Evolutionary conservation across 176 grass and related monocot species (phyloP).

Genomic region (Phoenix roebelenii): DNA sequence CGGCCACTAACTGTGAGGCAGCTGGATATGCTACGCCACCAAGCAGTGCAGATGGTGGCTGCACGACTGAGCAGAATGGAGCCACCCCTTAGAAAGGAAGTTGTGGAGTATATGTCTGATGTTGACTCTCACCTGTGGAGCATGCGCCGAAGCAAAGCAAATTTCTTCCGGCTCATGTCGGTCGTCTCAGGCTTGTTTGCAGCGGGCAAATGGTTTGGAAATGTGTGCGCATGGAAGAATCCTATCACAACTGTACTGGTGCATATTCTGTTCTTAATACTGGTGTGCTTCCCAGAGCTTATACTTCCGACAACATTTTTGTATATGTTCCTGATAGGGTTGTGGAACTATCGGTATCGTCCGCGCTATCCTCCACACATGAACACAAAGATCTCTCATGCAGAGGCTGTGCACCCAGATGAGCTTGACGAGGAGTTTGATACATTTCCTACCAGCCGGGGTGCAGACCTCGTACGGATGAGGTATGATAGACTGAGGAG

Average conservation of each 20-base stretch:
- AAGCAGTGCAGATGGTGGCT: constrained; percentile 88
- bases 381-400: constrained; percentile 96
- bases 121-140: constrained; percentile 92
- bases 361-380: constrained; percentile 92
- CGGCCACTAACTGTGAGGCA: constrained; percentile 82
- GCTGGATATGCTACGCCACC: constrained; percentile 65
- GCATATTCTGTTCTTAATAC: constrained; percentile 80
- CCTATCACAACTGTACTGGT: constrained; percentile 87
- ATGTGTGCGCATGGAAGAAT: constrained; percentile 79
- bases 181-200: constrained; percentile 73
- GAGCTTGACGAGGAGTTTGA: constrained; percentile 94
- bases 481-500: constrained; percentile 90
- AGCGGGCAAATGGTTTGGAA: constrained; percentile 70
- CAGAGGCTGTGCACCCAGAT: constrained; percentile 71
- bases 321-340: constrained; percentile 92
- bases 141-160: constrained; percentile 95
- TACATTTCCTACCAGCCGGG: constrained; percentile 60
- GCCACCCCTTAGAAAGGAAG: constrained; percentile 87
- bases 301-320: constrained; percentile 77
- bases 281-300: constrained; percentile 94
- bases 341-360: constrained; percentile 93
- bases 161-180: constrained; percentile 92
- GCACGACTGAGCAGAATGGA: constrained; percentile 84
- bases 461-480: constrained; percentile 48
- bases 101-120: constrained; percentile 96